Conservation (phyloP, 1,139 yeast genomes). For the Taphrina sp. region DNA sequence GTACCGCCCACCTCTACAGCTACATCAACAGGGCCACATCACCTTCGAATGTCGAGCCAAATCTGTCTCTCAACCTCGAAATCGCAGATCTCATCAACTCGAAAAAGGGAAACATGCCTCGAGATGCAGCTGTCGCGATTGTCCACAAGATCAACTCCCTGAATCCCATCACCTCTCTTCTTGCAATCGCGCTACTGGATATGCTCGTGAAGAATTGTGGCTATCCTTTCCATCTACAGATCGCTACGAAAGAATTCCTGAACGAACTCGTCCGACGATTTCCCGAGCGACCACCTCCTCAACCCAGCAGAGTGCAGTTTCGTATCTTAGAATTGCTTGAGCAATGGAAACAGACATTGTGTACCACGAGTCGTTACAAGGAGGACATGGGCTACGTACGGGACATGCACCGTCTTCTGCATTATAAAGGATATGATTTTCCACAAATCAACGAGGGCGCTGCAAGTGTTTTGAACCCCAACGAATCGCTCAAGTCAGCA, state of each 20-base stretch:
- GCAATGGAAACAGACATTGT: constrained; percentile 96
- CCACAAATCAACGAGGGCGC: constrained; percentile 90
- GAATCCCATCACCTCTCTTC: constrained; percentile 72
- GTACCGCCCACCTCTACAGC: constrained; percentile 21
- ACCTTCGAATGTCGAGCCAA: constrained; percentile 80
- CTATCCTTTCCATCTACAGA: constrained; percentile 91
- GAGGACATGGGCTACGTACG: constrained; percentile 89
- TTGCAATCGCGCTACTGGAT: constrained; percentile 66
- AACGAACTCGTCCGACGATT: constrained; percentile 89
- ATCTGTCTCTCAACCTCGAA: constrained; percentile 80
- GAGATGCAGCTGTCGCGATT: constrained; percentile 91
- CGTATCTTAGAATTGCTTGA: constrained; percentile 85
- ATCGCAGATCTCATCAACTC: constrained; percentile 91
- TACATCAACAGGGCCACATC: constrained; percentile 77
- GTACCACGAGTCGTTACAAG: constrained; percentile 83
- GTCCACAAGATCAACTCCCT: constrained; percentile 79
- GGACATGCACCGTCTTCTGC: constrained; percentile 89
- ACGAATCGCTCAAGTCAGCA: constrained; percentile 77
- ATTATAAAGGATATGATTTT: constrained; percentile 71
- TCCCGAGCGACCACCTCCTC: constrained; percentile 90
- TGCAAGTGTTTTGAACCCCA: constrained; percentile 90
- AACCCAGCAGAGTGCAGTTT: constrained; percentile 79
- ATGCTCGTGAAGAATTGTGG: constrained; percentile 96
- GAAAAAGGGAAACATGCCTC: constrained; percentile 77
- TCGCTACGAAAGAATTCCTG: constrained; percentile 88